Conservation (phyloP, 2,329 filamentous ascomycete genomes). For the Ascosphaera pollenicola region DNA sequence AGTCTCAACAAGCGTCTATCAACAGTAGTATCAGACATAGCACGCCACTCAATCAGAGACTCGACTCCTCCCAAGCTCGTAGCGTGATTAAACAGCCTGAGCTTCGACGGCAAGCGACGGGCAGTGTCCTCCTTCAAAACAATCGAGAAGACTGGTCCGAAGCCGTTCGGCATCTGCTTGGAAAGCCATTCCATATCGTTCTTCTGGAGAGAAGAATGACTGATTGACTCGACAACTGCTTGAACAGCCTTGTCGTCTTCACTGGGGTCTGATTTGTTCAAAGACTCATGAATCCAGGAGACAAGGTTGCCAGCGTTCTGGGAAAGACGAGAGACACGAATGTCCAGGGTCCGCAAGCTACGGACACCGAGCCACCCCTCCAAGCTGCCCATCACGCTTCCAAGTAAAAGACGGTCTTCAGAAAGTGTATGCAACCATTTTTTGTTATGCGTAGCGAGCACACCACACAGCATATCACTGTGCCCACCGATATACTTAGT, state of each 20-base stretch:
- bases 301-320: conserved; percentile 48
- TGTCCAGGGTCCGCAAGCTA: conserved; percentile 63
- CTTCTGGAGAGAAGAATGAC: conserved; percentile 62
- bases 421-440: conserved; percentile 40
- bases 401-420: conserved; percentile 52
- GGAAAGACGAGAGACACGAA: conserved; percentile 61
- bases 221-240: conserved; percentile 36
- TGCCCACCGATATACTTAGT: conserved; percentile 99
- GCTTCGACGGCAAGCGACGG: conserved; percentile 48
- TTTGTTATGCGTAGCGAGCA: conserved; percentile 41
- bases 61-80: conserved; percentile 88
- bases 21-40: conserved; percentile 59
- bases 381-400: conserved; percentile 66
- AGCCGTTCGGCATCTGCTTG: conserved; percentile 80
- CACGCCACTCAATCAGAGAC: conserved; percentile 88
- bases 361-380: conserved; percentile 85
- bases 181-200: conserved; percentile 48
- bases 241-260: conserved; percentile 25
- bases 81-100: conserved; percentile 77
- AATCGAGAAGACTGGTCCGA: conserved; percentile 70
- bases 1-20: conserved; percentile 54
- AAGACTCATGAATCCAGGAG: conserved; percentile 39
- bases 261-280: conserved; percentile 19
- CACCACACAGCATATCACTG: conserved; percentile 64
- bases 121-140: conserved; percentile 42